Evolutionary conservation across 2,329 filamentous ascomycete species (phyloP).

Genomic region (Ophiosphaerella herpotricha): DNA sequence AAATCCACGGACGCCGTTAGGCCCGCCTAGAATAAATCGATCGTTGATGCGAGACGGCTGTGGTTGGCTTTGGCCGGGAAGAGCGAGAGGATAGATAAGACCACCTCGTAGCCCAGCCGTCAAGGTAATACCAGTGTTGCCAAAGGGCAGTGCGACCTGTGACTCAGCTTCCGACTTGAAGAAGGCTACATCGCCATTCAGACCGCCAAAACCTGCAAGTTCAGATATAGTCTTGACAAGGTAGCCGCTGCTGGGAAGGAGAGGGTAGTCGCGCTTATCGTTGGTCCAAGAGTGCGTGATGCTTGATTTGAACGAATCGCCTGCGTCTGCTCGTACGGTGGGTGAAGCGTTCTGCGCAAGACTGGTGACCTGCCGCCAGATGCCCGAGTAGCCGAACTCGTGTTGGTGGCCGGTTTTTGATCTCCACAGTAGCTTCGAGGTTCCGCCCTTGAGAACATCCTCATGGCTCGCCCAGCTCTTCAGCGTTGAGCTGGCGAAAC

Average conservation of each 20-base stretch:
- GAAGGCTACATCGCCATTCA: conserved; percentile 91
- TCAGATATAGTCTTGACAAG: conserved; percentile 78
- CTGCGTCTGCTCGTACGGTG: conserved; percentile 81
- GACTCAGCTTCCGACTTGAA: conserved; percentile 89
- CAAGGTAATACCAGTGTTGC: conserved; percentile 77
- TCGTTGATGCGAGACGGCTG: conserved; percentile 84
- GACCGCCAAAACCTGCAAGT: conserved; percentile 81
- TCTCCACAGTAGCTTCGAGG: conserved; percentile 76
- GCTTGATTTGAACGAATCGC: conserved; percentile 88
- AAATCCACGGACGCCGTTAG: conserved; percentile 94
- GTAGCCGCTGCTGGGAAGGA: conserved; percentile 82
- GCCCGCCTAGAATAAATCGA: conserved; percentile 91
- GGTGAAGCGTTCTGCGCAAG: conserved; percentile 77
- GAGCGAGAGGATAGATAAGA: conserved; percentile 78
- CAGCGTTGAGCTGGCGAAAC: conserved; percentile 78
- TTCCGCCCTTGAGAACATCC: conserved; percentile 79
- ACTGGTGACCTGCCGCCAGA: conserved; percentile 88
- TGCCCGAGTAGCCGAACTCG: conserved; percentile 76
- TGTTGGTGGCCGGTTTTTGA: conserved; percentile 68
- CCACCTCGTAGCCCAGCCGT: conserved; percentile 82
- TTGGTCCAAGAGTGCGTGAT: conserved; percentile 79
- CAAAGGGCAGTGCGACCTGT: conserved; percentile 74
- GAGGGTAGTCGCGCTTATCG: conserved; percentile 81
- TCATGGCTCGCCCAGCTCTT: conserved; percentile 96
- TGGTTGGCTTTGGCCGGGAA: conserved; percentile 60